Conservation (phyloP, 805 yeast genomes). For the Cyberlindnera japonica region DNA sequence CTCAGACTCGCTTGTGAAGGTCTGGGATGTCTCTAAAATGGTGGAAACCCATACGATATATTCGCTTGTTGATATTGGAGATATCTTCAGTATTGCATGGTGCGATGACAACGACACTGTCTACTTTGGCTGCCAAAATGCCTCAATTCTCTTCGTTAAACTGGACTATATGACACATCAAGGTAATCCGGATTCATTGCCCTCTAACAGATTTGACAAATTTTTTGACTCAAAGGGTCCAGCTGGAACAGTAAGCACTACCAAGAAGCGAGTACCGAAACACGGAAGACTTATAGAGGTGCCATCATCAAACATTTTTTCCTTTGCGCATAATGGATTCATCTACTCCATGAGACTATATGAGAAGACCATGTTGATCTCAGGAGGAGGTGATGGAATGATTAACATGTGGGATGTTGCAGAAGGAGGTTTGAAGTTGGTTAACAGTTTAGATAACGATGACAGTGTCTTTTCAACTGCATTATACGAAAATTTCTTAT, state of each 20-base stretch:
- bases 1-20: conserved; percentile 82
- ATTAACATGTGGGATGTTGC: conserved; percentile 73
- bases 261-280: conserved; percentile 1
- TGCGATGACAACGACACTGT: conserved; percentile 54
- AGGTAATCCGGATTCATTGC: conserved; percentile 39
- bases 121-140: conserved; percentile 90
- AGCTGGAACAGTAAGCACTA: conserved; percentile 42
- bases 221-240: conserved; percentile 92
- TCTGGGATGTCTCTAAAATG: conserved; percentile 63
- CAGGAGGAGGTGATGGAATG: conserved; percentile 91
- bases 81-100: conserved; percentile 81
- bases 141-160: conserved; percentile 74
- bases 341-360: conserved; percentile 56
- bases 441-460: conserved; percentile 51
- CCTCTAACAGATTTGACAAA: conserved; percentile 68
- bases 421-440: conserved; percentile 19
- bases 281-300: conserved; percentile 53
- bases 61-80: conserved; percentile 86
- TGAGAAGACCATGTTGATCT: conserved; percentile 40
- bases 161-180: conserved; percentile 27
- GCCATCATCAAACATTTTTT: conserved; percentile 58
- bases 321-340: conserved; percentile 91
- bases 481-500: conserved; percentile 61
- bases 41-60: conserved; percentile 68
- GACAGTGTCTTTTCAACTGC: conserved; percentile 72